Evolutionary conservation across 306 rosid genomes (phyloP).

Genomic region (Gynostemma pentaphyllum): DNA sequence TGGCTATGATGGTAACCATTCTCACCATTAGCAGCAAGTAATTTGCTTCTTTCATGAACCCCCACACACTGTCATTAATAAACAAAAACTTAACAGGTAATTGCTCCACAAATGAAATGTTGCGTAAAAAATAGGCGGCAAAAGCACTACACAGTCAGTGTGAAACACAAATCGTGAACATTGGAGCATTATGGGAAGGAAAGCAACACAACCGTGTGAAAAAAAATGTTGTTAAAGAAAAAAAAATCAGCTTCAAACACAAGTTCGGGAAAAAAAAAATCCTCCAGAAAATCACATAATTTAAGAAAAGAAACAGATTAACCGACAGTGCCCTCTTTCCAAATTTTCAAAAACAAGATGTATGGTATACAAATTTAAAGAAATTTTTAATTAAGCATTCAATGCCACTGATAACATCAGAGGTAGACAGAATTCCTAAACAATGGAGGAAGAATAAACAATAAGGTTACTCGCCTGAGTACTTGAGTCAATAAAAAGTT

Average conservation of each 20-base stretch:
- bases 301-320: not conserved
- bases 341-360: not conserved
- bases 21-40: slow-evolving; percentile 36
- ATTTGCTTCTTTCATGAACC: slow-evolving; percentile 35
- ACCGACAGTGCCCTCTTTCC: not conserved
- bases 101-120: slow-evolving; percentile 20
- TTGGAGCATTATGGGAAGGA: not conserved
- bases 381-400: not conserved
- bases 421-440: no score
- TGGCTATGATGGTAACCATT: slow-evolving; percentile 40
- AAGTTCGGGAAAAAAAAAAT: not conserved
- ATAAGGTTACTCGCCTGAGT: slow-evolving; percentile 11
- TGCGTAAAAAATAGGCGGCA: not conserved
- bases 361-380: not conserved
- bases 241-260: not conserved
- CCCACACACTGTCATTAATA: slow-evolving; percentile 44
- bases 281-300: not conserved
- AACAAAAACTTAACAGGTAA: slow-evolving; percentile 13
- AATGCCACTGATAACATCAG: not conserved
- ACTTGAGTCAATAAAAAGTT: slow-evolving; percentile 71
- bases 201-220: not conserved
- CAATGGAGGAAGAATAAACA: not conserved
- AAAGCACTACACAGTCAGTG: not conserved
- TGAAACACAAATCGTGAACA: not conserved
- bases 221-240: not conserved